Percentiles rank a stretch among this genome's conserved stretches.
Evolutionary conservation across 1,284 basidiomycete genomes (phyloP).

Genomic region (Sporisorium sorghi): DNA sequence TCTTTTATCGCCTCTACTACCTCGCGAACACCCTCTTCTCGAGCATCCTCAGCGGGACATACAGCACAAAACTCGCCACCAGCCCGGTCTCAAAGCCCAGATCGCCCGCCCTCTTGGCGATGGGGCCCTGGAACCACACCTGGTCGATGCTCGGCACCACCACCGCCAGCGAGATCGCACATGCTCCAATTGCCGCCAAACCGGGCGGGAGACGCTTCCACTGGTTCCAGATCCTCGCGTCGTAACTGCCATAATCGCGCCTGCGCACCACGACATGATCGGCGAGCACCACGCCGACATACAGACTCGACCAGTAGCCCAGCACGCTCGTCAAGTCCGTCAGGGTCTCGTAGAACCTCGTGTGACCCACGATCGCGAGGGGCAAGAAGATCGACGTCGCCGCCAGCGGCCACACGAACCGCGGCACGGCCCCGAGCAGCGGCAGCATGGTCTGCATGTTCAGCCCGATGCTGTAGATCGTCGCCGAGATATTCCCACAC

Average conservation of each 20-base stretch:
- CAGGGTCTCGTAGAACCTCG: conserved; percentile 76
- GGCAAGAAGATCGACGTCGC: conserved; percentile 80
- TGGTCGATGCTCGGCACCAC: conserved; percentile 68
- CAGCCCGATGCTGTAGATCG: conserved; percentile 71
- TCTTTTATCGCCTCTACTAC: conserved; percentile 17
- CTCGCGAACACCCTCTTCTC: conserved; percentile 60
- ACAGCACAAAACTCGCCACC: conserved; percentile 62
- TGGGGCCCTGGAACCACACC: conserved; percentile 64
- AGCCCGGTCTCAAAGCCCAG: conserved; percentile 70
- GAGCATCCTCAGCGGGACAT: conserved; percentile 60
- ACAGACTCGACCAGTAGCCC: conserved; percentile 78
- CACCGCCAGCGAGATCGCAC: conserved; percentile 59
- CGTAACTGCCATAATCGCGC: conserved; percentile 72
- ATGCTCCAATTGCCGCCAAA: conserved; percentile 71
- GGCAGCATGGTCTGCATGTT: conserved; percentile 74
- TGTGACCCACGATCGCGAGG: conserved; percentile 76
- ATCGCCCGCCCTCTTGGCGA: conserved; percentile 65
- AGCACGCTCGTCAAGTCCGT: conserved; percentile 73
- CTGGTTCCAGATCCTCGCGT: conserved; percentile 75
- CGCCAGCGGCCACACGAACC: conserved; percentile 86
- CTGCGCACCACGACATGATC: conserved; percentile 76
- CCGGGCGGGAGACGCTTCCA: conserved; percentile 74
- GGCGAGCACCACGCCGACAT: conserved; percentile 75
- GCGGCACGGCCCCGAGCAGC: conserved; percentile 79
- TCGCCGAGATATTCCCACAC: conserved; percentile 83